A percentile compares a stretch with the other conserved stretches of the same genome.
Evolutionary conservation across 2,329 filamentous ascomycete genomes (phyloP).

Genomic region (Colletotrichum sp.): DNA sequence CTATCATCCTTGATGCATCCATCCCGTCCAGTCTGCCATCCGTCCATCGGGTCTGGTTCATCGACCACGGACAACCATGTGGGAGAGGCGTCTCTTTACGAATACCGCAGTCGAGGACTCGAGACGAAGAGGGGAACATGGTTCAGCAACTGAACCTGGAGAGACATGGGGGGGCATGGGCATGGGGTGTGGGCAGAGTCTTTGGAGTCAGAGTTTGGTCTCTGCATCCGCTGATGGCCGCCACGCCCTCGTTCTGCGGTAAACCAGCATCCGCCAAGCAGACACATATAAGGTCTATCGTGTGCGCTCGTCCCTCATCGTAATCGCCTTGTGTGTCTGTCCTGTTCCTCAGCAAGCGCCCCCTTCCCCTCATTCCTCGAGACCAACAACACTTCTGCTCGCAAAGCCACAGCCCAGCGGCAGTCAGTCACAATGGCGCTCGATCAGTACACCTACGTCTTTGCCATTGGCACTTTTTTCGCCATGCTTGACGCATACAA

Average conservation of each 20-base stretch:
- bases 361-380: neutral
- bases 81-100: neutral
- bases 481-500: slow-evolving; percentile 80
- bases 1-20: neutral
- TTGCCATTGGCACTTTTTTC: slow-evolving; percentile 78
- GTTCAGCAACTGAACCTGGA: neutral
- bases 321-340: neutral
- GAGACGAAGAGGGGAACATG: neutral
- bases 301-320: neutral
- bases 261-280: neutral
- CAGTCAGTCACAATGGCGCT: slow-evolving; percentile 56
- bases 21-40: neutral
- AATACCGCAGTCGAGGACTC: neutral
- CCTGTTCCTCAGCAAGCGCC: slow-evolving; percentile 2
- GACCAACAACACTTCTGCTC: slow-evolving; percentile 6
- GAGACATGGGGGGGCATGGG: neutral
- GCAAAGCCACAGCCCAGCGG: slow-evolving; percentile 9
- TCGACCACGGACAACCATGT: neutral
- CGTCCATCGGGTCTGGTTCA: neutral
- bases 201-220: neutral
- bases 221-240: neutral
- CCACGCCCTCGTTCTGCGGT: neutral
- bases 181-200: neutral
- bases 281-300: slow-evolving; percentile 15
- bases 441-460: slow-evolving; percentile 71